Conservation (phyloP, 176 grass and related monocot species). For the Bolboschoenus planiculmis region DNA sequence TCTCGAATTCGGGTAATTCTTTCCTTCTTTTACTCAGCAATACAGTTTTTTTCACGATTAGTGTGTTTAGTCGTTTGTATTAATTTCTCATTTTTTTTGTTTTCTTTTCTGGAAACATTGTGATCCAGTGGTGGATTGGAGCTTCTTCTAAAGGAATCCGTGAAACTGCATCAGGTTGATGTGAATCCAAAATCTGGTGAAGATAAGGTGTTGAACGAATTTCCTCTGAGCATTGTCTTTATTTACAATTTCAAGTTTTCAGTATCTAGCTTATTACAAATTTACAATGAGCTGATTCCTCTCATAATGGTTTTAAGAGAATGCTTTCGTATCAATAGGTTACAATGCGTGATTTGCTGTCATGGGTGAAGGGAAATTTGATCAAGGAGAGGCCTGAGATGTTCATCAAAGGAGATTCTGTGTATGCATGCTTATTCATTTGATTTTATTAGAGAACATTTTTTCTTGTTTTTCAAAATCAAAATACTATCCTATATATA, state of each 20-base stretch:
- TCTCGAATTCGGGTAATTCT: constrained; percentile 81
- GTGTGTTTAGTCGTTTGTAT: background rate
- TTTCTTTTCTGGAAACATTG: constrained; percentile 5
- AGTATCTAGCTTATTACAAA: background rate
- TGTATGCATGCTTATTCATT: constrained; percentile 48
- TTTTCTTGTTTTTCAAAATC: background rate
- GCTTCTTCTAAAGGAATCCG: constrained; percentile 64
- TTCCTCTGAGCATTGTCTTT: background rate
- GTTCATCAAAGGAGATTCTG: constrained; percentile 80
- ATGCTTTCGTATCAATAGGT: constrained; percentile 20
- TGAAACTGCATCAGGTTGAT: constrained; percentile 72
- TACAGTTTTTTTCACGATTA: background rate
- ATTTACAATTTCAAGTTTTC: background rate
- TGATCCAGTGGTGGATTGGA: constrained; percentile 73
- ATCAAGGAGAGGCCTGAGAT: constrained; percentile 95
- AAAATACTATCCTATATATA: background rate
- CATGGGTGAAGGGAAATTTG: constrained; percentile 77
- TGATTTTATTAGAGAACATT: background rate
- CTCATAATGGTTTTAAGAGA: background rate
- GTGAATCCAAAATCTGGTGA: constrained; percentile 33
- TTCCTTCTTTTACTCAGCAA: background rate
- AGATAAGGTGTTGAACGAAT: constrained; percentile 33
- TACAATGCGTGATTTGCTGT: constrained; percentile 42
- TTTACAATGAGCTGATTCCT: background rate
- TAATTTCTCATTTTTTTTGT: background rate